Base-by-base conservation (phyloP, 1,284 basidiomycete species). In the Sporisorium scitamineum region DNA sequence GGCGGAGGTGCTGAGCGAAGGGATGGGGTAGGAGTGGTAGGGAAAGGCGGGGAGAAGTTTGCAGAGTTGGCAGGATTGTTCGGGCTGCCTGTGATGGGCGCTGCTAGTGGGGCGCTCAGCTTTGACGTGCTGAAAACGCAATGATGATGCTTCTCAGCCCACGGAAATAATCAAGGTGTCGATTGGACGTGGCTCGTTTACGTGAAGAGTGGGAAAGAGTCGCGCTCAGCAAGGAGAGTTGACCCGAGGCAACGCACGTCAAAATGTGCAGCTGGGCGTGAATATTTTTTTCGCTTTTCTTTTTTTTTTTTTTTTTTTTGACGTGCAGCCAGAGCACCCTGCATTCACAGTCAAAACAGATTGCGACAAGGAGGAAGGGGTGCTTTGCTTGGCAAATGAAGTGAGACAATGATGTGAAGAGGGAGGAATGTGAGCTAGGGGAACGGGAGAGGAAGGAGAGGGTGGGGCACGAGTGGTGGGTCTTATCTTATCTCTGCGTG, bases 11-110 rank as follows among this genome's bases (percentile, higher is more conserved):
- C 39, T 67, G n/a, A 3, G 54, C 45, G 5, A 24, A n/a, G 18
- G 24, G 27, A 24, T 2, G 14, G 29, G 20, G 37, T 27, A 10
- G 22, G 16, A 13, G 3, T 8, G 8, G 51, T 26, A 18, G 51
- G n/a, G 11, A 27, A 26, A 18, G 47, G 42, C 3, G 45, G 39
- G 7, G 76, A 68, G 20, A 70, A 56, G 16, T 79, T 80, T 52
- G 77, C 16, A 2, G 26, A 37, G n/a, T 44, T 78, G 22, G 75
- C 79, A 1, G 48, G 22, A 18, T 20, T 67, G 65, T 80, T 71
- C 18, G 55, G 45, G 10, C 63, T 71, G 50, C 70, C 70, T 9
- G 32, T 80, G 10, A 75, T 78, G 64, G 62, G 58, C 13, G 50
- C 29, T 8, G 70, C 60, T 3, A 16, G 16, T 8, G 58, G 47